A percentile compares a stretch with the other conserved stretches of the same genome.
Evolutionary conservation across 139 green algal genomes (phyloP).

Genomic region (Spirogloea muscicola): DNA sequence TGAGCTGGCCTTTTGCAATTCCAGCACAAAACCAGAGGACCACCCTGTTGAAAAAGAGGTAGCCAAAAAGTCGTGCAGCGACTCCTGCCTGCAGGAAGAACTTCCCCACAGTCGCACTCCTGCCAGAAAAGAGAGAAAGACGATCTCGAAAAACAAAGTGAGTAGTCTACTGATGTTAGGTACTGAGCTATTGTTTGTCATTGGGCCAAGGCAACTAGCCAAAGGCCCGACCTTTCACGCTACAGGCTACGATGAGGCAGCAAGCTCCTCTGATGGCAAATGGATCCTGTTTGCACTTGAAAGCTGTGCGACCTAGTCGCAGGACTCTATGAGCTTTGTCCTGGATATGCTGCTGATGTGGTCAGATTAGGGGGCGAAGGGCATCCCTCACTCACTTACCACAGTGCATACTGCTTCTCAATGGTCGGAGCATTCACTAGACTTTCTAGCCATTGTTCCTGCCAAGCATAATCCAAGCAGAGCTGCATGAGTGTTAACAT

Average conservation of each 20-base stretch:
- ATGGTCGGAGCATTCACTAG: slow-evolving; percentile 75
- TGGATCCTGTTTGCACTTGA: background rate
- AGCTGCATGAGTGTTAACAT: too few species aligned
- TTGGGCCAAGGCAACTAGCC: too few species aligned
- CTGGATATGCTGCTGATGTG: too few species aligned
- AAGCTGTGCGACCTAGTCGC: background rate
- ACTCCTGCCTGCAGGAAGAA: slow-evolving; percentile 30
- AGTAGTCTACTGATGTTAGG: too few species aligned
- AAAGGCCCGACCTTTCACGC: too few species aligned
- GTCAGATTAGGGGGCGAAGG: too few species aligned
- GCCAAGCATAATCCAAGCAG: too few species aligned
- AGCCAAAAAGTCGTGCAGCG: slow-evolving; percentile 34
- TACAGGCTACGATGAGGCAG: too few species aligned
- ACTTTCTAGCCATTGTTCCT: slow-evolving; percentile 49
- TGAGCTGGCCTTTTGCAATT: slow-evolving; percentile 89
- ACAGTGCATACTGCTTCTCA: slow-evolving; percentile 67
- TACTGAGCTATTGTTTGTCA: too few species aligned
- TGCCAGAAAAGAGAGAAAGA: slow-evolving; percentile 2
- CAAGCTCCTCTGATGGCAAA: background rate
- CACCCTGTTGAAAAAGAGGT: slow-evolving; percentile 61
- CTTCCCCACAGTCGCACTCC: slow-evolving; percentile 11
- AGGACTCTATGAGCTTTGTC: background rate
- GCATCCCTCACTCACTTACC: slow-evolving; percentile 61
- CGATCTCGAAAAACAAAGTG: background rate
- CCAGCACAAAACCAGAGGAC: slow-evolving; percentile 89